Evolutionary conservation across 2,329 filamentous ascomycete genomes (phyloP), one percentile per base, ranked within the genome.

Genomic region (Xylariales sp.): DNA sequence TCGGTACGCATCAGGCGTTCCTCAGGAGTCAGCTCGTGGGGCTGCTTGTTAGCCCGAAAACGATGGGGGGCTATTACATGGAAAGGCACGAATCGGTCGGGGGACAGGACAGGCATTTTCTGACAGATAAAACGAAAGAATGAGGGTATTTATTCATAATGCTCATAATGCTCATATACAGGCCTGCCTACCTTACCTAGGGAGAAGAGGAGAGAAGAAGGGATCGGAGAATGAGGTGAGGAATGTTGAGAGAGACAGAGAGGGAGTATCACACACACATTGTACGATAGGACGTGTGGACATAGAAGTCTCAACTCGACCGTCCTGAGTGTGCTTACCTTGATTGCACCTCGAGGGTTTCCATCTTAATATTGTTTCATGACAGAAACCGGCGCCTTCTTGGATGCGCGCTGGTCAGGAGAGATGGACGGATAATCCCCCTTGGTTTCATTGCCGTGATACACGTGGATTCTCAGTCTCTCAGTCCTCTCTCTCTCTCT

Each of bases 1-100:
- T 80, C 79, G 55, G 82, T 80, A 39, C 85, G 83, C 12, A 82
- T 73, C 8, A 86, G 67, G 48, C 79, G 82, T 71, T 88, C 86
- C 0, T 76, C 71, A 1, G 77, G 65, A 0, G 83, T 83, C 48
- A 87, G 75, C 32, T 82, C 77, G 18, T 81, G 74, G 1, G 80
- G 71, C 10, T 78, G 74, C 74, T 84, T 86, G 32, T 79, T 82
- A 10, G 82, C 82, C 55, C 80, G 81, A 67, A 84, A 86, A 57
- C 81, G 83, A 60, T 87, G 83, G 2, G 78, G 75, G 2, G 76
- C 62, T 8, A 81, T 75, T 18, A 78, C 78, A 66, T 84, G 79
- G 8, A 76, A 75, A 12, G 86, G 83, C 4, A 89, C 79, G 70
- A 87, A 89, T 54, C 86, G 83, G 70, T 89, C 85, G 3, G 81